Base-by-base conservation (phyloP, 73 alveolate species). In the Paramecium sonneborni region DNA sequence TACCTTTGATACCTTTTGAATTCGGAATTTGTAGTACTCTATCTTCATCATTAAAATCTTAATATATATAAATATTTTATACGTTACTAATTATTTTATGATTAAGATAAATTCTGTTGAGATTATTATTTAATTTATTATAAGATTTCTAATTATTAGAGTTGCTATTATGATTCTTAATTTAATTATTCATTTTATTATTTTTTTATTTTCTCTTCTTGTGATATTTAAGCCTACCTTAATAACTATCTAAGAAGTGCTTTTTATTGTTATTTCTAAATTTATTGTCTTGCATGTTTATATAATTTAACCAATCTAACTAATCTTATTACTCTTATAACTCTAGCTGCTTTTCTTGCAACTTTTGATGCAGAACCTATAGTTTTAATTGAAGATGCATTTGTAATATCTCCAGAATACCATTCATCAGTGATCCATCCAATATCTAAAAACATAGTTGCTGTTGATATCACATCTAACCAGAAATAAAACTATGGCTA, bases 301-400 rank as follows among this genome's bases (percentile, higher is more conserved):
- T 93, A 93, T 7, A 93, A 86, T 39, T 93, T 93, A 1, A 93
- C 96, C 68, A 93, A 55, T 84, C 97, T 39, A 7, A 93, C 89
- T 34, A 93, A 89, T 86, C 97, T 84, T 32, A 93, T 85, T 14
- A 93, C 93, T 57, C 97, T 92, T 58, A 86, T 76, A 2, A 86
- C 85, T 93, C 97, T 92, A 8, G 93, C 96, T 11, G 95, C 96
- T 30, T 93, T 72, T 8, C 94, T 93, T 32, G 96, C 96, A 46
- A 95, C 98, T 85, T 97, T 88, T 1, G 96, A 94, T 11, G 98
- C 98, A 86, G 97, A 84, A 9, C 97, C 74, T 1, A 98, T 94
- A 58, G 93, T 95, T 11, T 97, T 97, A 5, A 96, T 88, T 12
- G 76, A 57, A 0, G 97, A 91, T 15, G 98, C 97, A 37, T 86